Evolutionary conservation across 2,329 filamentous ascomycete species (phyloP), one percentile per base, ranked within the genome.

Genomic region (Cytospora piceicola): DNA sequence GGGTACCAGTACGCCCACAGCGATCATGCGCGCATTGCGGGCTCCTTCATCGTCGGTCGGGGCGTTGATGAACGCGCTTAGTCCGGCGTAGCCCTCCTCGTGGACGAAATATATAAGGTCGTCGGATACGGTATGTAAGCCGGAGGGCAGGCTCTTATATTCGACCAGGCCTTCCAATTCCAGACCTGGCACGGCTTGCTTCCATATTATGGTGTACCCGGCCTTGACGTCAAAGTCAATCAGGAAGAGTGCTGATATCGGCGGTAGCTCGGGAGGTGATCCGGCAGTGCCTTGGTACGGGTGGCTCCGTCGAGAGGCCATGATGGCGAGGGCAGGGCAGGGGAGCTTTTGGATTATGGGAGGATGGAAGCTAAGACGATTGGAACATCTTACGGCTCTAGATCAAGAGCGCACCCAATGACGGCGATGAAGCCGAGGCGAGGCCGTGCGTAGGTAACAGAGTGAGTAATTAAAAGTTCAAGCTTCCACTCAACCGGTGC

Each of bases 91-190:
- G 55, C 87, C 83, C 57, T 86, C 81, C 67, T 87, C 89, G 74
- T 98, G 93, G 53, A 96, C 89, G 76, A 98, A 99, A 81, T 98
- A 99, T 73, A 93, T 92, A 60, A 98, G 82, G 77, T 99, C 95
- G 70, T 94, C 88, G 36, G 89, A 83, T 24, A 98, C 92, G 65
- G 92, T 91, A 78, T 99, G 95, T 58, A 97, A 79, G 29, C 95
- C 95, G 0, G 94, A 98, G 2, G 95, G 95, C 56, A 99, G 84
- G 68, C 93, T 96, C 79, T 97, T 98, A 85, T 93, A 99, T 79
- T 99, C 95, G 73, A 97, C 93, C 29, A 91, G 88, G 63, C 93
- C 93, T 71, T 96, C 92, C 58, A 98, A 85, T 77, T 86, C 83
- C 79, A 94, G 84, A 58, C 87, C 88, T 17, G 88, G 82, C 1